Evolutionary conservation across 2,329 filamentous ascomycete species (phyloP), one percentile per base, ranked within the genome.

Genomic region (Sphaerulina populicola): DNA sequence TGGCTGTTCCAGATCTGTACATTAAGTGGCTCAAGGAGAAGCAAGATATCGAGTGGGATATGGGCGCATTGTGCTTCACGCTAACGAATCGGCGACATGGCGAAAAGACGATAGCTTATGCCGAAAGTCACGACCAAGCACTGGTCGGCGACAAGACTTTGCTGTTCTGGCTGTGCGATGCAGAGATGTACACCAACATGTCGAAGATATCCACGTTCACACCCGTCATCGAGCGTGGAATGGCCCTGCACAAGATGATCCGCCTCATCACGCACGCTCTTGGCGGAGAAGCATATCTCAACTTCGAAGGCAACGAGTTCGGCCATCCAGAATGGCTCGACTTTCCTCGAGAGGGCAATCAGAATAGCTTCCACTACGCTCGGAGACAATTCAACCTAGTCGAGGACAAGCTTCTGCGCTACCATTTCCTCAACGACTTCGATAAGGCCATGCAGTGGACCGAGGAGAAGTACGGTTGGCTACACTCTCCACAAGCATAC

Each of bases 241-340:
- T 98, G 75, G 80, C 87, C 3, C 74, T 98, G 35, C 93, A 98
- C 78, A 98, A 98, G 75, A 85, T 98, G 85, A 96, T 98, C 64
- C 86, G 93, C 11, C 80, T 98, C 12, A 74, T 98, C 57, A 97
- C 93, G 1, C 91, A 98, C 67, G 80, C 78, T 38, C 79, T 98
- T 12, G 93, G 93, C 53, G 93, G 93, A 49, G 93, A 98, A 71
- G 93, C 91, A 36, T 98, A 95, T 66, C 85, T 98, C 47, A 98
- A 97, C 74, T 98, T 98, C 62, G 90, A 96, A 72, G 93, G 93
- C 55, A 98, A 98, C 70, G 93, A 98, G 70, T 98, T 98, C 65
- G 93, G 93, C 0, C 93, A 98, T 67, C 93, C 93, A 0, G 93
- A 98, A 71, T 98, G 93, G 93, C 85, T 98, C 36, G 93, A 98